Evolutionary conservation across 306 rosid genomes (phyloP).

Genomic region (Amphicarpaea edgeworthii): DNA sequence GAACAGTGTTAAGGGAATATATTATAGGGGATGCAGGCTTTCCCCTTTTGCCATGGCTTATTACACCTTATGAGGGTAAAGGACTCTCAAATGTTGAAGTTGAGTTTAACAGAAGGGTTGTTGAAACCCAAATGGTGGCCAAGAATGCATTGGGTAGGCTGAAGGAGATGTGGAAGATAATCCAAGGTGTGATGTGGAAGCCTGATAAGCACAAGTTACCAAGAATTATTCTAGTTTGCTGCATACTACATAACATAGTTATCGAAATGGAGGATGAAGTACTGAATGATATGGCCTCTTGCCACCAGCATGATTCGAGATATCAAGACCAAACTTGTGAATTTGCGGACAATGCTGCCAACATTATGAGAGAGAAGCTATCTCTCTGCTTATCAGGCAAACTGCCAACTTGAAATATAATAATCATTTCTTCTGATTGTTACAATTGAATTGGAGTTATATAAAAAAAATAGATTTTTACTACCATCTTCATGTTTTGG

Average conservation of each 20-base stretch:
- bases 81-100: conserved; percentile 59
- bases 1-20: conserved; percentile 65
- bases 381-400: conserved; percentile 62
- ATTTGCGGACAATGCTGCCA: conserved; percentile 57
- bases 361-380: conserved; percentile 65
- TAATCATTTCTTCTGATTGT: conserved; percentile 8
- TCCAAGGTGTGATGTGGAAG: conserved; percentile 88
- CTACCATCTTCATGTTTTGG: conserved; percentile 17
- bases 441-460: conserved; percentile 28
- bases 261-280: conserved; percentile 82
- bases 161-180: conserved; percentile 86
- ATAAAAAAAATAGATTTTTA: conserved; percentile 20
- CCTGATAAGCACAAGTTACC: conserved; percentile 85
- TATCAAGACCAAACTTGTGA: conserved; percentile 72
- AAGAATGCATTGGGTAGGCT: conserved; percentile 77
- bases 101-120: conserved; percentile 69
- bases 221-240: conserved; percentile 82
- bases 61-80: conserved; percentile 74
- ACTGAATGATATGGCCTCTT: conserved; percentile 54
- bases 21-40: conserved; percentile 77
- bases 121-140: conserved; percentile 72
- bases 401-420: conserved; percentile 38
- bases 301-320: conserved; percentile 70
- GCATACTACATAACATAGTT: conserved; percentile 83
- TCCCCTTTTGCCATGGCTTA: conserved; percentile 88